These are phyloP conservation scores for Caloboletus inedulis DNA, from an alignment of 1,284 basidiomycete genomes.

Conservation along the genomic window DNA sequence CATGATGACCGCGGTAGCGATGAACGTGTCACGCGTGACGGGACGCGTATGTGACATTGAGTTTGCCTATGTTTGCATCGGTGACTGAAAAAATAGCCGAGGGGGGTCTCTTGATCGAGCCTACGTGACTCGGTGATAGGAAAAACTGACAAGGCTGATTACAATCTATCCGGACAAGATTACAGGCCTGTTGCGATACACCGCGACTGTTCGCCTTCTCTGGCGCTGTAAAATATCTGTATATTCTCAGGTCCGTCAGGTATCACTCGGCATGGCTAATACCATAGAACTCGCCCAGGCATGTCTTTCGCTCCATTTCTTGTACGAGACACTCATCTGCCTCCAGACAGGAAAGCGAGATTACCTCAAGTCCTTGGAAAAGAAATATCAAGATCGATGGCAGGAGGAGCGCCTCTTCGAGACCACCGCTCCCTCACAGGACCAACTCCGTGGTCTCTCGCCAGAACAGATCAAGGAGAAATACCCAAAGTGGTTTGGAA, in stretches of 20 bases:
- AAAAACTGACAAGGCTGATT: conserved; percentile 23
- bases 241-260: conserved; percentile 19
- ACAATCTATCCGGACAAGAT: conserved; percentile 27
- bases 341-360: conserved; percentile 89
- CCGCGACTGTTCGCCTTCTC: conserved; percentile 24
- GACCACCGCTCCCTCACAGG: conserved; percentile 72
- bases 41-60: conserved; percentile 31
- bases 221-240: conserved; percentile 34
- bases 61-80: conserved; percentile 23
- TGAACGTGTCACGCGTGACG: conserved; percentile 31
- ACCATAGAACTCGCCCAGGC: conserved; percentile 58
- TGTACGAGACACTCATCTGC: conserved; percentile 7
- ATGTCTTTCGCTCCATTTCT: conserved; percentile 8
- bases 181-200: conserved; percentile 24
- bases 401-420: conserved; percentile 72
- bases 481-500: conserved; percentile 97
- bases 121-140: conserved; percentile 17
- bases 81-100: conserved; percentile 14
- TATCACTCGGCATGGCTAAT: conserved; percentile 42
- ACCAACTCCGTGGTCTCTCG: conserved; percentile 63
- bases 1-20: conserved; percentile 29
- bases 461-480: conserved; percentile 63
- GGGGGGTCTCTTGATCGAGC: conserved; percentile 13
- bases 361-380: conserved; percentile 78
- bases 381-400: conserved; percentile 84